These are phyloP conservation scores for Nakazawaea ernobii DNA, from an alignment of 805 yeast genomes.

Conservation along the genomic window DNA sequence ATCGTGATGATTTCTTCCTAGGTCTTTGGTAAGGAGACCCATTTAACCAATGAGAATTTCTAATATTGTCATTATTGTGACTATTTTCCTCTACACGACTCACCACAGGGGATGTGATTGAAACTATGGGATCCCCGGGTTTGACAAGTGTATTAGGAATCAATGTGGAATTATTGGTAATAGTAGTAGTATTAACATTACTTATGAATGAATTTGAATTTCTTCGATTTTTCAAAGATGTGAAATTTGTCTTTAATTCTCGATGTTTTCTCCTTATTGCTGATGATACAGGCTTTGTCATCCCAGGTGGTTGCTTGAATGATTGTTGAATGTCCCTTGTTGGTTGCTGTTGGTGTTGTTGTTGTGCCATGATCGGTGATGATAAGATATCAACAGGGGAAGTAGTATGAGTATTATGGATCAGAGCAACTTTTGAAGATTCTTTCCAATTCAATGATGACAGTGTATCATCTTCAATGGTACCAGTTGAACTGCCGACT, in stretches of 20 bases:
- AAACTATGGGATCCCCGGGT: constrained; percentile 6
- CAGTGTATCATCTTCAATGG: background rate
- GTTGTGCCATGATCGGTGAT: background rate
- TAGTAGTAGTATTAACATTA: background rate
- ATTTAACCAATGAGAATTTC: background rate
- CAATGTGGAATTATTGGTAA: background rate
- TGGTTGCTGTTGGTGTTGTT: no score
- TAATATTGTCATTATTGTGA: no score
- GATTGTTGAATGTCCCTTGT: no score
- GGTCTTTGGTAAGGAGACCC: background rate
- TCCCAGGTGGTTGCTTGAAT: background rate
- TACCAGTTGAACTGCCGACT: constrained; percentile 1
- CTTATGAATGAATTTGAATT: background rate
- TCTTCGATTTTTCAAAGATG: background rate
- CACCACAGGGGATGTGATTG: constrained; percentile 1
- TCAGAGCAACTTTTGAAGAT: background rate
- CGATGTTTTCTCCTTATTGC: constrained; percentile 7
- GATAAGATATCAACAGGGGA: constrained; percentile 1
- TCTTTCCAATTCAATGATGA: background rate
- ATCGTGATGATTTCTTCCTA: background rate
- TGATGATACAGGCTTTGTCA: background rate
- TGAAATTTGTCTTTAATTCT: background rate
- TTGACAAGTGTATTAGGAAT: background rate
- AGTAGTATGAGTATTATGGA: background rate
- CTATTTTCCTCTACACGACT: no score